Conservation (phyloP, 2,329 filamentous ascomycete species). For the Ceratocystis ficicola region DNA sequence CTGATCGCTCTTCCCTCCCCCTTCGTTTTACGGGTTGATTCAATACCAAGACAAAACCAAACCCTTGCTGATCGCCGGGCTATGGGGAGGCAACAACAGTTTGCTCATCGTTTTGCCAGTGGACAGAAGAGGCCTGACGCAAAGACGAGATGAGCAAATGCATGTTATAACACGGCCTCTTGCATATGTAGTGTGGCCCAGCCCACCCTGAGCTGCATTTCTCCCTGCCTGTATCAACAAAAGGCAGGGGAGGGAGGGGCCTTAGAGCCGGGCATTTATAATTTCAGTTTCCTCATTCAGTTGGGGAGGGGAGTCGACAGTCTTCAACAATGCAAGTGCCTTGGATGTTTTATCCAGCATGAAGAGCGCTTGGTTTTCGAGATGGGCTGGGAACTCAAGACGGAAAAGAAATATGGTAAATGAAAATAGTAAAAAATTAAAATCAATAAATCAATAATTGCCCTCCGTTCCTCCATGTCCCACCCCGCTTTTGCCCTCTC, state of each 20-base stretch:
- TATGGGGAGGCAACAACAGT: background rate
- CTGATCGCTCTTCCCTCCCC: background rate
- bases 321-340: too few species aligned
- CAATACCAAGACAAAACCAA: background rate
- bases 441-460: too few species aligned
- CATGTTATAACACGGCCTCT: background rate
- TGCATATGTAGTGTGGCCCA: background rate
- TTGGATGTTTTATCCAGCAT: too few species aligned
- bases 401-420: too few species aligned
- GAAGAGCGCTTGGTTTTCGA: too few species aligned
- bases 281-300: too few species aligned
- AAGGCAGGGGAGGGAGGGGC: background rate
- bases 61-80: background rate
- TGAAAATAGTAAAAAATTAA: too few species aligned
- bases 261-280: too few species aligned
- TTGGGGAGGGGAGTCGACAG: too few species aligned
- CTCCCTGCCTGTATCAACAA: background rate
- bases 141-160: background rate
- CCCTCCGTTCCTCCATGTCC: background rate
- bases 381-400: too few species aligned
- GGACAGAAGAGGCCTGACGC: background rate
- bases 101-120: background rate
- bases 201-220: background rate
- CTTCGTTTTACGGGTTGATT: background rate
- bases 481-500: background rate